These are phyloP conservation scores for Yamadazyma atmosphaerica DNA, from an alignment of 1,139 yeast species.

Conservation along the genomic window DNA sequence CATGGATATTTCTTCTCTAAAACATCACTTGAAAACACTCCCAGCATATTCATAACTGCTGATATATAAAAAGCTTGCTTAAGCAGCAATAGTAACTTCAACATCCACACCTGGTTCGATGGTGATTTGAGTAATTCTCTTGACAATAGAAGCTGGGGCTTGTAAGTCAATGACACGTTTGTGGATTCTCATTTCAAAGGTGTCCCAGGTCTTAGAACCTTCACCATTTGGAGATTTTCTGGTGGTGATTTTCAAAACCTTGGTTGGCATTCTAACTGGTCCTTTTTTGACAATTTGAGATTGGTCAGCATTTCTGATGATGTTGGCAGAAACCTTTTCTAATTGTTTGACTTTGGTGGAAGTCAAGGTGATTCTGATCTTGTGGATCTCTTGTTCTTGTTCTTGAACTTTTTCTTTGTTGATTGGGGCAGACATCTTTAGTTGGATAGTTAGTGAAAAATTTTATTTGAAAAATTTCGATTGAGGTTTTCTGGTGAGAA, in stretches of 20 bases:
- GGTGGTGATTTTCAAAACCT: constrained; percentile 97
- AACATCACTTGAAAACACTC: not conserved
- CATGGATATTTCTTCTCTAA: not conserved
- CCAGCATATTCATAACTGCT: not conserved
- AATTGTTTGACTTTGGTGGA: constrained; percentile 98
- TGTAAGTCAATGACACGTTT: constrained; percentile 98
- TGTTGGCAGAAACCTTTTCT: constrained; percentile 89
- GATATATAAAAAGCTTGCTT: constrained; percentile 12
- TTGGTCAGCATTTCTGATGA: constrained; percentile 84
- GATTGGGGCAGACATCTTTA: constrained; percentile 73
- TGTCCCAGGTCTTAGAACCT: constrained; percentile 99
- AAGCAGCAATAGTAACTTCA: constrained; percentile 44
- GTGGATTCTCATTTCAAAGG: constrained; percentile 99
- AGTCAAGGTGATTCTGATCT: constrained; percentile 98
- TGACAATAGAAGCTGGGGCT: constrained; percentile 93
- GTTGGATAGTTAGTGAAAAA: constrained; percentile 5
- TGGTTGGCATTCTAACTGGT: constrained; percentile 99
- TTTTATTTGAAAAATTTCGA: constrained; percentile 15
- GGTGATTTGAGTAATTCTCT: constrained; percentile 93
- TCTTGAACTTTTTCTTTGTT: constrained; percentile 81
- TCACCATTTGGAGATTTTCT: constrained; percentile 99
- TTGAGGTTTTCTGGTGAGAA: not conserved
- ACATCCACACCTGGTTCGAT: constrained; percentile 59
- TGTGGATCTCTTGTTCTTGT: constrained; percentile 84
- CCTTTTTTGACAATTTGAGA: constrained; percentile 89